These are phyloP conservation scores for Epichloe glyceriae DNA, from an alignment of 2,329 filamentous ascomycete species.

Conservation along the genomic window DNA sequence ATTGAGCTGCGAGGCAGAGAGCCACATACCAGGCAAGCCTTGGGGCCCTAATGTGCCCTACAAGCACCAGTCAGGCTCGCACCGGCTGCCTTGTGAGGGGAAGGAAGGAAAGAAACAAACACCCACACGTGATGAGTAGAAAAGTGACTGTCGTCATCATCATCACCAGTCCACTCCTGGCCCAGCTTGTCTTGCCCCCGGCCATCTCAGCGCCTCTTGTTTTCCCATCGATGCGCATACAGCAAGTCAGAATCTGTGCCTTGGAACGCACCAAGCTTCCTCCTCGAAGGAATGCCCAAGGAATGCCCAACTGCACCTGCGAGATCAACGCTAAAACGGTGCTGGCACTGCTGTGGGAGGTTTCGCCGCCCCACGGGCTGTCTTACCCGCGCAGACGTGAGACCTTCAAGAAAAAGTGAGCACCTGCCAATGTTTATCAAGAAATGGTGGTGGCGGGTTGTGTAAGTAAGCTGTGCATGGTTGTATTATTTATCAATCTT, in stretches of 20 bases:
- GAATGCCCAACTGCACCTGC: constrained; percentile 5
- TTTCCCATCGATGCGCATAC: neutral
- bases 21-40: constrained; percentile 1
- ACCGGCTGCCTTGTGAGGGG: neutral
- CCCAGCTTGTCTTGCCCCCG: neutral
- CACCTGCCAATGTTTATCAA: neutral
- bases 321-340: constrained; percentile 1
- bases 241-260: neutral
- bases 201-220: neutral
- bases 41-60: neutral
- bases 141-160: neutral
- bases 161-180: neutral
- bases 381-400: neutral
- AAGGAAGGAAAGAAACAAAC: neutral
- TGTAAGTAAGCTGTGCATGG: neutral
- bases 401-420: neutral
- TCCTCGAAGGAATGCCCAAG: constrained; percentile 7
- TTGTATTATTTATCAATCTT: constrained; percentile 1
- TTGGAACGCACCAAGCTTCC: constrained; percentile 1
- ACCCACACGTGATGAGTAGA: neutral
- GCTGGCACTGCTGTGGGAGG: neutral
- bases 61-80: neutral
- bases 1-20: neutral
- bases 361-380: constrained; percentile 9
- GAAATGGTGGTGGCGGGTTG: neutral